Conservation (phyloP, 345 rosid species). For the Eucalyptus melliodora region DNA sequence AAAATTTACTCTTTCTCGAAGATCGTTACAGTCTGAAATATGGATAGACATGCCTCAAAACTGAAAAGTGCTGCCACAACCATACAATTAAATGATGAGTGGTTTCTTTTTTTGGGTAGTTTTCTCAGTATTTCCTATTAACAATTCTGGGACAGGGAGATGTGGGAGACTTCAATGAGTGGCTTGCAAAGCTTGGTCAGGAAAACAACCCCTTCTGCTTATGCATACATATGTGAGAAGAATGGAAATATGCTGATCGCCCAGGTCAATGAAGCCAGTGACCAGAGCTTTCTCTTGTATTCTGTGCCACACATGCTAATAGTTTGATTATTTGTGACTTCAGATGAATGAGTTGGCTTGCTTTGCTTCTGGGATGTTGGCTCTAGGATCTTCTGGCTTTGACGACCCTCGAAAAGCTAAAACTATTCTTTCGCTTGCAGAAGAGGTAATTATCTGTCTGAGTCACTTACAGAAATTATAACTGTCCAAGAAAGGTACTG, state of each 20-base stretch:
- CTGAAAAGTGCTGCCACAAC: not conserved
- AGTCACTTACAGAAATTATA: not conserved
- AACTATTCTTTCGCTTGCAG: conserved; percentile 59
- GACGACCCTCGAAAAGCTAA: conserved; percentile 50
- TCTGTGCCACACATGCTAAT: not conserved
- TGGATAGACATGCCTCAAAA: not conserved
- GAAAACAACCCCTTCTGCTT: conserved; percentile 78
- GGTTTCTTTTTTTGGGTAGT: not conserved
- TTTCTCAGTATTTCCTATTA: not conserved
- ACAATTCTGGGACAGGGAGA: conserved; percentile 37
- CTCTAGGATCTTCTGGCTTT: conserved; percentile 82
- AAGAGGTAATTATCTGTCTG: conserved; percentile 45
- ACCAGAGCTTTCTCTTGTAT: not conserved
- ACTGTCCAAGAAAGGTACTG: not conserved
- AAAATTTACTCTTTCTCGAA: not conserved
- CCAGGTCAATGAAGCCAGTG: conserved; percentile 20
- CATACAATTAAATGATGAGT: not conserved
- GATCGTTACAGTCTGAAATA: not conserved
- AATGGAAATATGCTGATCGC: conserved; percentile 32
- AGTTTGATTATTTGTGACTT: not conserved
- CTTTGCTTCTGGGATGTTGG: conserved; percentile 97
- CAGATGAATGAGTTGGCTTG: conserved; percentile 99
- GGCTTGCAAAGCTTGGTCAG: conserved; percentile 74
- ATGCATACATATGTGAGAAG: conserved; percentile 77
- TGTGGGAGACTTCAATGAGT: conserved; percentile 98